These are phyloP conservation scores for Ceratobasidium sp. DNA, from an alignment of 1,284 basidiomycete species.

Conservation along the genomic window DNA sequence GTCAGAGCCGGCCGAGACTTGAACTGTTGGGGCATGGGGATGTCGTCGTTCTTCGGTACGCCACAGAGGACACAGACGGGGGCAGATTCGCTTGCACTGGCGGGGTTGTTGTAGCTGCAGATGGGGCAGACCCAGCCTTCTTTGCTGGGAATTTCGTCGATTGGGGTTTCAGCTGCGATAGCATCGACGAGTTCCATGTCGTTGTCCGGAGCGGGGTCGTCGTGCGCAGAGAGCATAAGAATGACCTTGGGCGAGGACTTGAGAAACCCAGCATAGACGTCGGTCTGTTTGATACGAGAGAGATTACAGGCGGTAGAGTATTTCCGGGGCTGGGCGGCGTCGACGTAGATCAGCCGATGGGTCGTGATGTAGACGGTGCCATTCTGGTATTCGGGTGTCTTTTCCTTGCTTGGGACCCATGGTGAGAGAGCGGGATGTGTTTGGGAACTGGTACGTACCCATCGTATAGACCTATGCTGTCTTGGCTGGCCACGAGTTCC, in stretches of 20 bases:
- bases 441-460: constrained; percentile 66
- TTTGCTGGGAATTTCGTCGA: constrained; percentile 52
- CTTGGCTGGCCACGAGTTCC: constrained; percentile 75
- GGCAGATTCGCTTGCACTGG: constrained; percentile 62
- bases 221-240: constrained; percentile 64
- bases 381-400: constrained; percentile 75
- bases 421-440: not conserved
- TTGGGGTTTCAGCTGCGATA: constrained; percentile 49
- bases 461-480: constrained; percentile 87
- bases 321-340: constrained; percentile 62
- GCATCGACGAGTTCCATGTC: constrained; percentile 12
- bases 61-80: constrained; percentile 80
- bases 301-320: constrained; percentile 75
- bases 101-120: constrained; percentile 83
- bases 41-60: constrained; percentile 49
- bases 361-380: constrained; percentile 83
- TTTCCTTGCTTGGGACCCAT: constrained; percentile 71
- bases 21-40: constrained; percentile 51
- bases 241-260: constrained; percentile 92
- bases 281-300: constrained; percentile 76
- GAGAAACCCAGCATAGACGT: constrained; percentile 93
- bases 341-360: constrained; percentile 86
- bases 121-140: constrained; percentile 86
- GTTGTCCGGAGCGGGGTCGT: constrained; percentile 42
- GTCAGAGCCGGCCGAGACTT: constrained; percentile 51